phyloP scores from a whole-genome alignment of 2,329 filamentous ascomycete species.

The Scytalidium sp. region DNA sequence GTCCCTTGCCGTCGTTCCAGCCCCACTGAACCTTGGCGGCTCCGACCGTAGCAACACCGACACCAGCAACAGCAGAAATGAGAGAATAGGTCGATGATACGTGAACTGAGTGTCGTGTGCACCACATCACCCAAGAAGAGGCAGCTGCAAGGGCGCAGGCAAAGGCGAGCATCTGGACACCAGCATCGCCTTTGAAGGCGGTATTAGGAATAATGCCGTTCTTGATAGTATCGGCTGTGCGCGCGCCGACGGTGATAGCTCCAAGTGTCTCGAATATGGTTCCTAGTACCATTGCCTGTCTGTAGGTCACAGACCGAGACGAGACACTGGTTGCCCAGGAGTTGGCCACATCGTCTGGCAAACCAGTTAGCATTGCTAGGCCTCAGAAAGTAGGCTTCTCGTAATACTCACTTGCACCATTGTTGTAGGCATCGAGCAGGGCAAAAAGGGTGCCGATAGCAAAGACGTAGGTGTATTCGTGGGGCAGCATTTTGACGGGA shows the following conservation, averaged over 20 bases:
- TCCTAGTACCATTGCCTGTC: constrained; percentile 65
- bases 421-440: constrained; percentile 58
- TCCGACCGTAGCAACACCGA: constrained; percentile 65
- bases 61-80: constrained; percentile 65
- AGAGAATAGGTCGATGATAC: constrained; percentile 72
- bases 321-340: constrained; percentile 79
- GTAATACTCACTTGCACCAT: constrained; percentile 38
- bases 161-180: constrained; percentile 67
- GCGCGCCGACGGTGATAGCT: constrained; percentile 63
- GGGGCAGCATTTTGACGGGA: constrained; percentile 26
- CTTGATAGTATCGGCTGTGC: constrained; percentile 76
- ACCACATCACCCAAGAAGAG: constrained; percentile 77
- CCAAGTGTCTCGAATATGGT: constrained; percentile 67
- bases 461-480: constrained; percentile 55
- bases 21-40: constrained; percentile 63
- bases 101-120: constrained; percentile 69
- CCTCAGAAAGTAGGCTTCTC: neutral
- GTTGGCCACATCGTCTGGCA: constrained; percentile 76
- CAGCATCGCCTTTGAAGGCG: constrained; percentile 58
- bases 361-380: neutral
- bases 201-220: constrained; percentile 66
- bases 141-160: constrained; percentile 62
- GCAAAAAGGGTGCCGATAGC: constrained; percentile 54
- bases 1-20: constrained; percentile 65
- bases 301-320: constrained; percentile 70